Base-by-base conservation (phyloP, 2,329 filamentous ascomycete genomes). In the Thelonectria rubi region DNA sequence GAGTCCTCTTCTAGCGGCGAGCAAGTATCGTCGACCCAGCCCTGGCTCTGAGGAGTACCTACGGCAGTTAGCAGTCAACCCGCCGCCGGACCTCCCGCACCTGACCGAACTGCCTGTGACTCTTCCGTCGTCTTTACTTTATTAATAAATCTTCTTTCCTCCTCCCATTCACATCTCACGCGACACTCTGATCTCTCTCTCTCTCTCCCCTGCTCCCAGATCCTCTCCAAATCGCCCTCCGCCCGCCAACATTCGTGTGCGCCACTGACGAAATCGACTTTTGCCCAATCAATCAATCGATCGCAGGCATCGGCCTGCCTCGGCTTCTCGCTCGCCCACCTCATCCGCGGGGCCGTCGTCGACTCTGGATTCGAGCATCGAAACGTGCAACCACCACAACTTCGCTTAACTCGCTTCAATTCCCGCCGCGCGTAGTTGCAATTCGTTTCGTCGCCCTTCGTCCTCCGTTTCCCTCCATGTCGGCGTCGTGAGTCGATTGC, bases 401-500 rank as follows among this genome's bases (percentile, higher is more conserved):
- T 40, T 30, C 26, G 26, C 26, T 30, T 30, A 30, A 30, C 26
- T 45, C 51, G 48, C 54, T 60, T 26, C 58, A 69, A 67, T 60
- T 58, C 55, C 47, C 54, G n/a, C 45, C 51, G 21, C 58, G 58
- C 59, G 57, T 57, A 58, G 57, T 54, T 47, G 55, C 60, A 26
- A 46, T 40, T 18, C 24, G 20, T 55, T 47, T 18, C 37, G 21
- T 21, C 21, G 50, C 50, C 51, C 48, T 42, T 24, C 52, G 32
- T 21, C 26, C 34, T 34, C 62, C 7, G 48, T 42, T 52, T 21
- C 52, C 20, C 66, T 72, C 70, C 70, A 72, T 72, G 70, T 72
- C 70, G 68, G 64, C 68, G 67, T 53, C 70, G 69, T 72, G 70
- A 72, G 70, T 59, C 60, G 49, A 54, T 62, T 60, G 52, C 50